phyloP scores from a whole-genome alignment of 805 yeast species.

The Candida schatavii region DNA sequence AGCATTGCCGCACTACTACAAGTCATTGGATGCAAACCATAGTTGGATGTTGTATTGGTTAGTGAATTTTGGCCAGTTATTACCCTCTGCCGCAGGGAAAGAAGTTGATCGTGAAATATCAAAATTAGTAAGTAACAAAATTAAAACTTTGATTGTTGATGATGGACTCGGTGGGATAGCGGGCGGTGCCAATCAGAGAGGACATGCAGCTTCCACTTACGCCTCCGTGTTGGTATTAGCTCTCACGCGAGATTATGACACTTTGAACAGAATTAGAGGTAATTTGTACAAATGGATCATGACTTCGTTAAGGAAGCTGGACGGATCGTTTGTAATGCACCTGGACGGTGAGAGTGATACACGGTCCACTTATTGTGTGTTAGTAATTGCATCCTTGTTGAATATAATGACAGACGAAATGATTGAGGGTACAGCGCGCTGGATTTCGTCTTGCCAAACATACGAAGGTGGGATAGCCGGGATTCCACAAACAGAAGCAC shows the following conservation, averaged over 20 bases:
- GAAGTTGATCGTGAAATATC: neutral
- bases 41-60: slow-evolving; percentile 92
- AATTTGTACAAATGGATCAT: slow-evolving; percentile 63
- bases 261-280: slow-evolving; percentile 28
- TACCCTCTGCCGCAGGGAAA: slow-evolving; percentile 6
- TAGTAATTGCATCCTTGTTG: slow-evolving; percentile 68
- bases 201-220: slow-evolving; percentile 83
- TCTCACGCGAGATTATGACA: slow-evolving; percentile 38
- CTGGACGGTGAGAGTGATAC: slow-evolving; percentile 79
- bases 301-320: slow-evolving; percentile 48
- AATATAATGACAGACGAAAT: slow-evolving; percentile 63
- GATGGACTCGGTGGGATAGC: slow-evolving; percentile 60
- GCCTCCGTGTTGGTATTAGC: slow-evolving; percentile 70
- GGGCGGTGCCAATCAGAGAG: slow-evolving; percentile 79
- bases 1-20: slow-evolving; percentile 50
- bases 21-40: slow-evolving; percentile 78
- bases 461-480: slow-evolving; percentile 97
- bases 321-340: slow-evolving; percentile 81
- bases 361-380: slow-evolving; percentile 82
- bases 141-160: slow-evolving; percentile 23
- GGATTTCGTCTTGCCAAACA: slow-evolving; percentile 74
- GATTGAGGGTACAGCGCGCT: slow-evolving; percentile 48
- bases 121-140: slow-evolving; percentile 20
- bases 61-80: slow-evolving; percentile 40
- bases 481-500: slow-evolving; percentile 77